Evolutionary conservation across 2,329 filamentous ascomycete species (phyloP).

Genomic region (Plenodomus tracheiphilus): DNA sequence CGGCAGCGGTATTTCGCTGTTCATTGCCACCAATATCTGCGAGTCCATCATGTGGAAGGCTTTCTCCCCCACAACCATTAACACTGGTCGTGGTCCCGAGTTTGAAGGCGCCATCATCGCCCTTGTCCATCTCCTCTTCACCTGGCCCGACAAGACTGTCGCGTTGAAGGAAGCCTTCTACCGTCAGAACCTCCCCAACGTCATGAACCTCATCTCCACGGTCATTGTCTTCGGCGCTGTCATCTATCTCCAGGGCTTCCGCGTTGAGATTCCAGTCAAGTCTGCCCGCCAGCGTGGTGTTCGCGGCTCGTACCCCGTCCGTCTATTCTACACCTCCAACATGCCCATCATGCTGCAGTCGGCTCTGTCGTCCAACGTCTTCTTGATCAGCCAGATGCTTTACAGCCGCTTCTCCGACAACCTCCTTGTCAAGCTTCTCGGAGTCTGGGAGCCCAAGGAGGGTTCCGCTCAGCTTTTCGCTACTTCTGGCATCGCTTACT

Average conservation of each 20-base stretch:
- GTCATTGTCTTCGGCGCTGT: conserved; percentile 92
- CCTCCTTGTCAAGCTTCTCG: conserved; percentile 93
- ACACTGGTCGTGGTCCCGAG: conserved; percentile 97
- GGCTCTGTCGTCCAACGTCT: conserved; percentile 97
- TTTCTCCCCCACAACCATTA: conserved; percentile 98
- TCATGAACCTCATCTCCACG: conserved; percentile 97
- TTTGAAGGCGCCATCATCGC: conserved; percentile 98
- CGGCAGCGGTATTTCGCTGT: conserved; percentile 96
- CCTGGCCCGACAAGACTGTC: conserved; percentile 99
- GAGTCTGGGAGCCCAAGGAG: conserved; percentile 97
- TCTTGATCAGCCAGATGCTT: conserved; percentile 98
- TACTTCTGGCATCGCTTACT: conserved; percentile 92
- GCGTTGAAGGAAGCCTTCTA: conserved; percentile 99
- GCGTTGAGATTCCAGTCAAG: conserved; percentile 99
- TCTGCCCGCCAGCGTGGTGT: conserved; percentile 98
- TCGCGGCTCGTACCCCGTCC: conserved; percentile 95
- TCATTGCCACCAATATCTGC: conserved; percentile 99
- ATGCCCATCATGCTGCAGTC: conserved; percentile 99
- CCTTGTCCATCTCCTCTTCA: conserved; percentile 95
- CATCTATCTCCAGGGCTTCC: conserved; percentile 99
- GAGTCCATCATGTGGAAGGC: conserved; percentile 99
- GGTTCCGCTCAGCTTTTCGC: conserved; percentile 95
- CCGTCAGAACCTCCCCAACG: conserved; percentile 97
- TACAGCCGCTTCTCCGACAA: conserved; percentile 99
- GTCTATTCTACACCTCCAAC: conserved; percentile 99